phyloP scores from a whole-genome alignment of 140 eudicot species.

The Oenanthe javanica region DNA sequence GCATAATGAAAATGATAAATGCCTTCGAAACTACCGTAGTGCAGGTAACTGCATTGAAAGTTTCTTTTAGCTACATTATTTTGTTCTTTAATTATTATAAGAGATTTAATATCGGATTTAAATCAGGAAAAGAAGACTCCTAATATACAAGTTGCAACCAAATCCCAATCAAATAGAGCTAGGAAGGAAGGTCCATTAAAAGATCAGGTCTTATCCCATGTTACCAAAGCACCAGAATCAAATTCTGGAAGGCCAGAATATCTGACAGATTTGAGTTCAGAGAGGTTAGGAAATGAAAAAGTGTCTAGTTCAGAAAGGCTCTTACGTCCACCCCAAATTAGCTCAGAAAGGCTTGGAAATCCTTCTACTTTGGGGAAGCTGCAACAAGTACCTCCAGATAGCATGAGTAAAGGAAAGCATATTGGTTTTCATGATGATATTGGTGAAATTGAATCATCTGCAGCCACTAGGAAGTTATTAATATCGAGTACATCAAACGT shows the following conservation, averaged over 20 bases:
- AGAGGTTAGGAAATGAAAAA: neutral
- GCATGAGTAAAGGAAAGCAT: slow-evolving; percentile 22
- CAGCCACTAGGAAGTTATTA: slow-evolving; percentile 5
- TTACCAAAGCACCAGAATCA: slow-evolving; percentile 12
- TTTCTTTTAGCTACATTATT: neutral
- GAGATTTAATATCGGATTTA: slow-evolving; percentile 5
- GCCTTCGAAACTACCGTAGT: slow-evolving; percentile 58
- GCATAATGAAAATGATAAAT: slow-evolving; percentile 69
- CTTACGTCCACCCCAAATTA: neutral
- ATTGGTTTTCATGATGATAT: slow-evolving; percentile 7
- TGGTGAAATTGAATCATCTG: neutral
- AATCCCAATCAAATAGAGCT: slow-evolving; percentile 26
- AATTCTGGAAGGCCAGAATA: neutral
- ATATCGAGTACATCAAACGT: slow-evolving; percentile 14
- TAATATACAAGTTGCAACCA: slow-evolving; percentile 19
- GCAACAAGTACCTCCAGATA: slow-evolving; percentile 18
- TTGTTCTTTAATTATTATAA: neutral
- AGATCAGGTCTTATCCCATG: slow-evolving; percentile 17
- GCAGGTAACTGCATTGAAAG: slow-evolving; percentile 38
- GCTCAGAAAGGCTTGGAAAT: slow-evolving; percentile 1
- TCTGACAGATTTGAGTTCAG: neutral
- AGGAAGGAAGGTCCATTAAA: slow-evolving; percentile 33
- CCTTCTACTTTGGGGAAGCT: slow-evolving; percentile 29
- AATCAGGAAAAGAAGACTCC: slow-evolving; percentile 50
- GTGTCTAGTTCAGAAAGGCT: slow-evolving; percentile 26